Conservation (phyloP, 177 flowering plant species). For the Tripterygium wilfordii region DNA sequence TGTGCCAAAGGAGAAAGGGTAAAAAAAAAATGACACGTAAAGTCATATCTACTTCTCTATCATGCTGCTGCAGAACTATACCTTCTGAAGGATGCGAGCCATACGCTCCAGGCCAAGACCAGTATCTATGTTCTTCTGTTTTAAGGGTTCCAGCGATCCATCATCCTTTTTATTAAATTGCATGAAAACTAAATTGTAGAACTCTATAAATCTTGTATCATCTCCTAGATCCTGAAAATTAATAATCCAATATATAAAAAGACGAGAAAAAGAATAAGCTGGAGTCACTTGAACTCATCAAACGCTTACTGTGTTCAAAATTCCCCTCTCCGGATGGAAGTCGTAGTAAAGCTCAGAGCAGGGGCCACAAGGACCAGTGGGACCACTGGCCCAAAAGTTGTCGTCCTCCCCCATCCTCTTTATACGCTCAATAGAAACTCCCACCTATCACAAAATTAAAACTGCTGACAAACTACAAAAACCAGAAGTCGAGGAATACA, state of each 20-base stretch:
- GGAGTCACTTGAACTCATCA: background rate
- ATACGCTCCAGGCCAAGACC: conserved; percentile 91
- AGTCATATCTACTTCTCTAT: too few species aligned
- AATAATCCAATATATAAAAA: conserved; percentile 5
- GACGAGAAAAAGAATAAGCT: background rate
- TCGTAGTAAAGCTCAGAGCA: conserved; percentile 96
- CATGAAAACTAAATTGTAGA: conserved; percentile 95
- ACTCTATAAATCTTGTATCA: conserved; percentile 91
- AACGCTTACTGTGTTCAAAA: conserved; percentile 42
- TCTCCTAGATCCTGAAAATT: conserved; percentile 78
- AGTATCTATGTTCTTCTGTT: conserved; percentile 86
- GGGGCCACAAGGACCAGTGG: conserved; percentile 95
- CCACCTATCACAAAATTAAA: conserved; percentile 46
- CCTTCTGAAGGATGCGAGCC: conserved; percentile 96
- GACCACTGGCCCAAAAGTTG: conserved; percentile 96
- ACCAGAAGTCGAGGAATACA: too few species aligned
- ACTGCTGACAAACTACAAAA: too few species aligned
- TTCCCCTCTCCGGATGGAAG: conserved; percentile 84
- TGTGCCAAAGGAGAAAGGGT: too few species aligned
- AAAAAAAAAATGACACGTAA: too few species aligned
- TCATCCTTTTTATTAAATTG: conserved; percentile 84
- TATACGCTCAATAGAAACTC: conserved; percentile 79
- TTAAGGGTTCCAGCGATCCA: conserved; percentile 85
- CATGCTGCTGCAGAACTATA: too few species aligned
- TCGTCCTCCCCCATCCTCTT: conserved; percentile 92